Evolutionary conservation across 805 yeast genomes (phyloP).

Genomic region (Metschnikowia koreensis): DNA sequence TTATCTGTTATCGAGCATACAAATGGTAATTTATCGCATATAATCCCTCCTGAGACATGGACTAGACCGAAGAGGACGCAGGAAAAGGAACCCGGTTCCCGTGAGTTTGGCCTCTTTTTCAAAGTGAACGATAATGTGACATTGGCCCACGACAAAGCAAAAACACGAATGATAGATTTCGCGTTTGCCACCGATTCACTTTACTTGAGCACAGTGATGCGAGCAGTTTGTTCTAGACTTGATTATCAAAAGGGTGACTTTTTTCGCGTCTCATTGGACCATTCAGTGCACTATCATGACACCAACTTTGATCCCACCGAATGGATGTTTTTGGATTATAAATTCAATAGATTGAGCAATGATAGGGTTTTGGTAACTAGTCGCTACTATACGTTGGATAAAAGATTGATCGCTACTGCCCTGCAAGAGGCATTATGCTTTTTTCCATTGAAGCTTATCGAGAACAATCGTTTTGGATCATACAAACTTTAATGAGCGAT

Average conservation of each 20-base stretch:
- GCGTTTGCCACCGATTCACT: slow-evolving; percentile 32
- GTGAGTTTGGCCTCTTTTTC: slow-evolving; percentile 30
- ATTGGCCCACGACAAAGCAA: slow-evolving; percentile 21
- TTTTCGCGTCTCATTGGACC: slow-evolving; percentile 41
- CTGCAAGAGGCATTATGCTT: slow-evolving; percentile 34
- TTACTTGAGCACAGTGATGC: slow-evolving; percentile 27
- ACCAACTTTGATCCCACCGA: slow-evolving; percentile 33
- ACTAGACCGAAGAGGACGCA: slow-evolving; percentile 6
- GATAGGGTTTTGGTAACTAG: slow-evolving; percentile 33
- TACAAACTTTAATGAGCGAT: slow-evolving; percentile 45
- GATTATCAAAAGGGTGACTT: slow-evolving; percentile 18
- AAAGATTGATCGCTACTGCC: slow-evolving; percentile 29
- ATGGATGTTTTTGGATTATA: slow-evolving; percentile 36
- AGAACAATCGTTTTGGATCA: slow-evolving; percentile 10
- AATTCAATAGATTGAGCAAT: slow-evolving; percentile 31
- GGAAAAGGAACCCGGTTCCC: slow-evolving; percentile 19
- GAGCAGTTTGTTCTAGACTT: slow-evolving; percentile 21
- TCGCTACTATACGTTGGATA: slow-evolving; percentile 27
- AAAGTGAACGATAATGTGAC: slow-evolving; percentile 28
- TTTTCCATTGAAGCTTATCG: slow-evolving; percentile 14
- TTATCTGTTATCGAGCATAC: slow-evolving; percentile 25
- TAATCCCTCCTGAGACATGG: slow-evolving; percentile 24
- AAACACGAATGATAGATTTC: slow-evolving; percentile 21
- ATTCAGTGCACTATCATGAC: slow-evolving; percentile 36
- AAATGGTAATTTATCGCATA: slow-evolving; percentile 28